Conservation (phyloP, 108 stramenopile species). For the Nitzschia putrida region DNA sequence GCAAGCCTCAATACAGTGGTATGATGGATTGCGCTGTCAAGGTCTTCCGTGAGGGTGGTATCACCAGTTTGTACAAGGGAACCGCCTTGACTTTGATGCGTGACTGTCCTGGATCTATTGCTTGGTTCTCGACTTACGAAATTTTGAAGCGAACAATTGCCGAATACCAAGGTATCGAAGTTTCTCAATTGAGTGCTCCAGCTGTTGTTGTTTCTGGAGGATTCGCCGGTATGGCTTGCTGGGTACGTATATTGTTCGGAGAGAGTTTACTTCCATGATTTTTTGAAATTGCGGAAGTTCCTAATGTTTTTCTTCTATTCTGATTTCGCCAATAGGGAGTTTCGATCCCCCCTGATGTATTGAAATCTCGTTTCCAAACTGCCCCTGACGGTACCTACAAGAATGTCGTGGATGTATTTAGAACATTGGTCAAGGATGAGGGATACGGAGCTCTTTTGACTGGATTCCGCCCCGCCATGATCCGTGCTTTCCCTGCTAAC, state of each 20-base stretch:
- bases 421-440: conserved; percentile 68
- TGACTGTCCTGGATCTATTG: conserved; percentile 79
- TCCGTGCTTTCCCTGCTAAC: conserved; percentile 89
- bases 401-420: conserved; percentile 63
- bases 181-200: conserved; percentile 60
- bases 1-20: conserved; percentile 57
- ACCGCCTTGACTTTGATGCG: conserved; percentile 72
- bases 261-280: background rate
- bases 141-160: conserved; percentile 61
- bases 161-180: conserved; percentile 65
- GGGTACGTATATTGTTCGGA: conserved; percentile 35
- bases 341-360: conserved; percentile 74
- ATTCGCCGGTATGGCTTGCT: conserved; percentile 83
- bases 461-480: conserved; percentile 83
- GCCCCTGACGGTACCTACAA: conserved; percentile 75
- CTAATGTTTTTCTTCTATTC: background rate
- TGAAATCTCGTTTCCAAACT: conserved; percentile 83
- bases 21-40: conserved; percentile 72
- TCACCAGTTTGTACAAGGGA: conserved; percentile 73
- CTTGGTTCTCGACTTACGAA: conserved; percentile 87
- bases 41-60: conserved; percentile 64
- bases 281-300: background rate
- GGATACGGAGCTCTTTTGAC: conserved; percentile 71
- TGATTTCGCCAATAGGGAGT: conserved; percentile 22
- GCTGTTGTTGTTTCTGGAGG: conserved; percentile 81